Base-by-base conservation (phyloP, 164 flowering plant species). In the Protea cynaroides region DNA sequence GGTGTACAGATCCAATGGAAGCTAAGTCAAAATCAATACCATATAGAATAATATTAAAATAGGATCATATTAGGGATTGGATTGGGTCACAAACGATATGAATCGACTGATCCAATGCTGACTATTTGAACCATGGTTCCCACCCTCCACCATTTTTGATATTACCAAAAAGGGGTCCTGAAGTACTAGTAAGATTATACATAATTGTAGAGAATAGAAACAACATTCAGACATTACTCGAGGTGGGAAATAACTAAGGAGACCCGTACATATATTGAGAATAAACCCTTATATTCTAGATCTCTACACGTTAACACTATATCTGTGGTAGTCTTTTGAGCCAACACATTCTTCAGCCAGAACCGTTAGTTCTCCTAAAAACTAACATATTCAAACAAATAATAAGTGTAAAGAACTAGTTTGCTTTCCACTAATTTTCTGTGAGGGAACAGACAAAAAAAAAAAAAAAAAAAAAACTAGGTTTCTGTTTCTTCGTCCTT, bases 221-320 rank as follows among this genome's bases (percentile, higher is more conserved):
- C 40, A 44, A 47, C 29, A 19, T 47, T 66, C 50, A 55, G 62
- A 50, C 56, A 37, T 21, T 56, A 67, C 58, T 23, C 38, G 67
- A 34, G n/a, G 44, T 47, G 43, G 55, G 55, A 58, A 65, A 11
- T 51, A n/a, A 47, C 61, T 13, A 59, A 57, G 18, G 25, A 36
- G 64, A 25, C 9, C 51, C 90, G 53, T 87, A 90, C 96, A 77
- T 79, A 88, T 82, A 72, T 85, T 25, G 92, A 83, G 77, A 90
- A 90, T 49, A 85, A 81, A 79, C 88, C 91, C 78, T 80, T 88
- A 51, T 71, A 67, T 75, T 88, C 94, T 79, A 90, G 83, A 74
- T 86, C 87, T 55, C 81, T 70, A 77, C 97, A 90, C 78, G 85
- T 78, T 17, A 90, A 77, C 59, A 78, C 66, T 62, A 90, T 69